These are phyloP conservation scores for Geranium incanum DNA, from an alignment of 441 rosid genomes.

Conservation along the genomic window DNA sequence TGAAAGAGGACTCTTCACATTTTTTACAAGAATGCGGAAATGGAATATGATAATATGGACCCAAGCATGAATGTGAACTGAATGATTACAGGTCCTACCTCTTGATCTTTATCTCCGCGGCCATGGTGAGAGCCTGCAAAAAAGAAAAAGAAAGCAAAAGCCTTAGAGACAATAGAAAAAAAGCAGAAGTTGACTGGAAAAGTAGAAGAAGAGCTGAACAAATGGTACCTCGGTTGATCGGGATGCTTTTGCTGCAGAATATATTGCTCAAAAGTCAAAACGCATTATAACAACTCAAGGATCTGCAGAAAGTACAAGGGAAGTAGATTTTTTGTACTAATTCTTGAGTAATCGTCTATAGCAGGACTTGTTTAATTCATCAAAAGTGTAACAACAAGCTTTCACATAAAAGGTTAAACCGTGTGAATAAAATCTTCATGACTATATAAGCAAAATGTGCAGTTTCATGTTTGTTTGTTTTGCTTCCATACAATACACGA, in stretches of 20 bases:
- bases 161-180: conserved; percentile 6
- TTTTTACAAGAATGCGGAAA: background rate
- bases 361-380: background rate
- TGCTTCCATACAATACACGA: conserved; percentile 2
- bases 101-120: background rate
- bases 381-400: background rate
- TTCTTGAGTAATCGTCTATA: background rate
- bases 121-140: conserved; percentile 3
- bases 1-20: no score
- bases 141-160: background rate
- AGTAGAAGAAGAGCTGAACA: background rate
- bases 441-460: background rate
- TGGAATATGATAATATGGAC: background rate
- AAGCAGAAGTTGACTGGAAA: conserved; percentile 8
- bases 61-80: background rate
- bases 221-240: conserved; percentile 3
- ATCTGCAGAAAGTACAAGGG: background rate
- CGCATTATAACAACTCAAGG: background rate
- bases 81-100: conserved; percentile 4
- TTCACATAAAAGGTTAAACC: background rate
- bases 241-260: background rate
- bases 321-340: background rate
- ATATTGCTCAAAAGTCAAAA: background rate
- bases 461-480: background rate
- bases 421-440: background rate